Conservation (phyloP, 1,284 basidiomycete genomes). For the Cryptococcus floricola region DNA sequence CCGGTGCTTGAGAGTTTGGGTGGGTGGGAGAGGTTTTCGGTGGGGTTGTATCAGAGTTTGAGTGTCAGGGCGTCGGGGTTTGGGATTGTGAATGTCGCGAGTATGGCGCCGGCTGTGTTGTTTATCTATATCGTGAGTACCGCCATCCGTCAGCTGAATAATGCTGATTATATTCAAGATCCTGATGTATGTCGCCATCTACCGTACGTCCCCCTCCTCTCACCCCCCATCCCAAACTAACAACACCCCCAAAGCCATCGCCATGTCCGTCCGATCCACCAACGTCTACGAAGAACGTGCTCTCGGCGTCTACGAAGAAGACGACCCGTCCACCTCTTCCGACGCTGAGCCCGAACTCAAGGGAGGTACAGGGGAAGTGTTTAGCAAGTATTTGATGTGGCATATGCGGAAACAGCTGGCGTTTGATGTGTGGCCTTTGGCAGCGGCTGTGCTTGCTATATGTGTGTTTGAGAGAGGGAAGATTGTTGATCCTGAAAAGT, state of each 20-base stretch:
- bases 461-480: constrained; percentile 33
- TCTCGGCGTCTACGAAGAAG: constrained; percentile 25
- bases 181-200: constrained; percentile 40
- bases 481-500: constrained; percentile 21
- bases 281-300: constrained; percentile 43
- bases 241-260: constrained; percentile 24
- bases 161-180: constrained; percentile 14
- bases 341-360: constrained; percentile 25
- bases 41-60: constrained; percentile 31
- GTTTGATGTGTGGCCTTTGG: constrained; percentile 41
- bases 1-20: constrained; percentile 14
- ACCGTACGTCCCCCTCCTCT: constrained; percentile 24
- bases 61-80: constrained; percentile 35
- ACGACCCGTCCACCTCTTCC: constrained; percentile 10
- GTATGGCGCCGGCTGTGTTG: constrained; percentile 30
- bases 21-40: constrained; percentile 30
- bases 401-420: constrained; percentile 38
- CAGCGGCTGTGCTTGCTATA: constrained; percentile 31
- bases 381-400: constrained; percentile 38
- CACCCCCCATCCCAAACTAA: neutral
- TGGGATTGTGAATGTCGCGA: constrained; percentile 24
- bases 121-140: constrained; percentile 33
- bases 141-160: neutral
- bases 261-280: constrained; percentile 37
- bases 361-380: constrained; percentile 22